A percentile compares a stretch with the other conserved stretches of the same genome.
These are phyloP conservation scores for Blastocystis sp. DNA, from an alignment of 352 stramenopile genomes.

Conservation along the genomic window DNA sequence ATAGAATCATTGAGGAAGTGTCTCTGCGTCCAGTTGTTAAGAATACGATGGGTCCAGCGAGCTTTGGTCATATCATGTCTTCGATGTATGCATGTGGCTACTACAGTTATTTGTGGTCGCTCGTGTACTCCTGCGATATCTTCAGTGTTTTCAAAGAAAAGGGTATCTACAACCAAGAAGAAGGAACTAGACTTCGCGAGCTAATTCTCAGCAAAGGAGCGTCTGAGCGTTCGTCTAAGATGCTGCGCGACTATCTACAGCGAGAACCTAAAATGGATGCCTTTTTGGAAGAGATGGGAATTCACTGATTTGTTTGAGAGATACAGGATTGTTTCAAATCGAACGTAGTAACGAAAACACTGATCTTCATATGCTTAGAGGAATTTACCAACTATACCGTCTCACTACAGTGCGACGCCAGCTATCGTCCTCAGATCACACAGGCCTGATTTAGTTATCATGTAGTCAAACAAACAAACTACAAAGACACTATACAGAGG, in stretches of 20 bases:
- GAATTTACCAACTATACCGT: slow-evolving; percentile 96
- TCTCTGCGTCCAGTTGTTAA: not conserved
- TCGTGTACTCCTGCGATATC: slow-evolving; percentile 56
- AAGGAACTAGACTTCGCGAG: slow-evolving; percentile 64
- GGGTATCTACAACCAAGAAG: slow-evolving; percentile 21
- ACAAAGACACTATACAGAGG: not conserved
- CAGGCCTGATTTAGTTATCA: not conserved
- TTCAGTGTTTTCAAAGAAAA: slow-evolving; percentile 58
- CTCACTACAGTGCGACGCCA: not conserved
- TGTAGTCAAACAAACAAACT: not conserved
- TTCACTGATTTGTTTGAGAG: slow-evolving; percentile 61
- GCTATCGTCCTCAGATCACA: not conserved
- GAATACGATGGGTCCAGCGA: not conserved
- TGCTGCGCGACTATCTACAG: slow-evolving; percentile 72
- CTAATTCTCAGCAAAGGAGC: slow-evolving; percentile 72
- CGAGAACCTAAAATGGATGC: slow-evolving; percentile 71
- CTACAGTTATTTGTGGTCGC: slow-evolving; percentile 55
- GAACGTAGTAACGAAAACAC: too few species aligned
- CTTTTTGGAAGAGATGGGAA: slow-evolving; percentile 73
- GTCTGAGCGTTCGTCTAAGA: slow-evolving; percentile 70
- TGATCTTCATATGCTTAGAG: slow-evolving; percentile 98
- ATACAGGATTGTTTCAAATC: not conserved
- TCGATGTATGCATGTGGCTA: slow-evolving; percentile 56
- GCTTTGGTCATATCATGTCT: slow-evolving; percentile 57
- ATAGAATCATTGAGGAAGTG: slow-evolving; percentile 1